A percentile compares a stretch with the other conserved stretches of the same genome.
Conservation (phyloP, 140 eudicot genomes). For the Cichorium intybus region DNA sequence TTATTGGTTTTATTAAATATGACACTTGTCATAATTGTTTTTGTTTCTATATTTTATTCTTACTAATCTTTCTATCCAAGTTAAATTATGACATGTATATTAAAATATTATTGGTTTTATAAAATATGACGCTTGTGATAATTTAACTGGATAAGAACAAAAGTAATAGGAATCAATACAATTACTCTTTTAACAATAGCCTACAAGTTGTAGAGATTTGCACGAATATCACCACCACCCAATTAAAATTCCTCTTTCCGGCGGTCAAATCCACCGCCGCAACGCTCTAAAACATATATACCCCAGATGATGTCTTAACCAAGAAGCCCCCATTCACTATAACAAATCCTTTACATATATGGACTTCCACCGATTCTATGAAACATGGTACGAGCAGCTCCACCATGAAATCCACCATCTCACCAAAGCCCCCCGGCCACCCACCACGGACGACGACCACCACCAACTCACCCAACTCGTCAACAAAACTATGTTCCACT, state of each 20-base stretch:
- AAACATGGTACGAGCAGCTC: slow-evolving; percentile 70
- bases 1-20: no score
- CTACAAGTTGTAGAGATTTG: no score
- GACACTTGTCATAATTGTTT: no score
- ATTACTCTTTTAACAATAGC: no score
- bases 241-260: neutral
- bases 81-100: no score
- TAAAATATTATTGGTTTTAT: no score
- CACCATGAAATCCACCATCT: slow-evolving; percentile 49
- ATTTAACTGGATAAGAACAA: no score
- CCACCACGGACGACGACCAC: slow-evolving; percentile 42
- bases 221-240: neutral
- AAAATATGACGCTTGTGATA: no score
- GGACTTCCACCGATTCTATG: slow-evolving; percentile 59
- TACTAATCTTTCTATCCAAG: no score
- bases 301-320: neutral
- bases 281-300: neutral
- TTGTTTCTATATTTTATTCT: no score
- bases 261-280: neutral
- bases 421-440: slow-evolving; percentile 36
- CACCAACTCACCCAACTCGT: slow-evolving; percentile 45
- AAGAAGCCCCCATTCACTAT: neutral
- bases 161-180: no score
- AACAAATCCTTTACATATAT: slow-evolving; percentile 10
- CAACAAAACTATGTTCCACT: slow-evolving; percentile 50